A percentile compares a stretch with the other conserved stretches of the same genome.
Conservation (phyloP, 208 protist genomes). For the Leishmania mexicana region DNA sequence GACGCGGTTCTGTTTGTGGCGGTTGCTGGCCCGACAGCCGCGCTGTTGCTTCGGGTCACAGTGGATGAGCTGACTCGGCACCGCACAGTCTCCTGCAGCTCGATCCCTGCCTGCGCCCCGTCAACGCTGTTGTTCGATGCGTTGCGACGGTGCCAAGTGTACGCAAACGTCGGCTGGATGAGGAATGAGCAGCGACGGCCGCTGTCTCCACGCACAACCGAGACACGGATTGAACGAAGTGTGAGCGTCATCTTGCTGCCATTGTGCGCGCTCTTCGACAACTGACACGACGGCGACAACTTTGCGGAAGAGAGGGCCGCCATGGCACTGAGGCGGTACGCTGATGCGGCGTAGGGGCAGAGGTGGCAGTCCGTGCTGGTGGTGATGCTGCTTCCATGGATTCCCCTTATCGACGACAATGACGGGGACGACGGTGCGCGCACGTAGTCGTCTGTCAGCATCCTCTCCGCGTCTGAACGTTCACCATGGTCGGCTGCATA, state of each 20-base stretch:
- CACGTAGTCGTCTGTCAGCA: not conserved
- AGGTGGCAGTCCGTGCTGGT: not conserved
- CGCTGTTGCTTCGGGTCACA: not conserved
- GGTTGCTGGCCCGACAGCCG: not conserved
- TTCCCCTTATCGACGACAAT: not conserved
- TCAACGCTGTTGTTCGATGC: conserved; percentile 13
- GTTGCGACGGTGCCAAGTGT: conserved; percentile 29
- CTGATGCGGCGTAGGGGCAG: not conserved
- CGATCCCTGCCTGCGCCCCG: conserved; percentile 23
- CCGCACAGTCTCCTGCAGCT: conserved; percentile 31
- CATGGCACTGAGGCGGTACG: not conserved
- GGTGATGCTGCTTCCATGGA: not conserved
- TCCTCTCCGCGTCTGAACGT: not conserved
- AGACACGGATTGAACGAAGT: conserved; percentile 23
- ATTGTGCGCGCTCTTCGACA: conserved; percentile 1
- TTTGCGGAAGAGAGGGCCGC: not conserved
- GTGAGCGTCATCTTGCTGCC: conserved; percentile 18
- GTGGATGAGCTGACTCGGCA: conserved; percentile 13
- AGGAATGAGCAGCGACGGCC: conserved; percentile 23
- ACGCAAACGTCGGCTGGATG: conserved; percentile 23
- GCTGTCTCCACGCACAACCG: conserved; percentile 33
- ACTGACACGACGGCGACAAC: not conserved
- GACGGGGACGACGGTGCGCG: not conserved
- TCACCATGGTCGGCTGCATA: not conserved
- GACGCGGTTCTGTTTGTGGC: not conserved